Base-by-base conservation (phyloP, 73 alveolate genomes). In the Paramecium biaurelia region DNA sequence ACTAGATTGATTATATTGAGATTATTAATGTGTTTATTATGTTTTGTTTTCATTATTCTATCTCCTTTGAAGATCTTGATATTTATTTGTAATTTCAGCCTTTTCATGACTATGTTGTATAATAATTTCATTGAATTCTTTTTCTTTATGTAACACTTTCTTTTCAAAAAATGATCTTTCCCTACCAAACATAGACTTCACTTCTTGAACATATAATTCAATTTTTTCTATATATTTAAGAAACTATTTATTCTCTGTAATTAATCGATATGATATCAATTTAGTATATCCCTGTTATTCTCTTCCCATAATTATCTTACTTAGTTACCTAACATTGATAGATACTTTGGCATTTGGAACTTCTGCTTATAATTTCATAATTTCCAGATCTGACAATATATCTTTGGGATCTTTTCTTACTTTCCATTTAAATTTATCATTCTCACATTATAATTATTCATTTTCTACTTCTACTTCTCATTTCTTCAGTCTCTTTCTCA, bases 401-500 rank as follows among this genome's bases (percentile, higher is more conserved):
- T 76, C 90, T 43, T 79, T 79, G 2, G 90, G 90, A 21, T 79
- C 76, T 24, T 79, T 79, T 42, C 90, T 79, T 5, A 79, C 72
- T 10, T 42, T 79, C 90, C 90, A 79, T 43, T 79, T 79, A 2
- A 79, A n/a, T 45, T 79, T 79, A 79, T 79, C 90, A 79, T 79
- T 79, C 7, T 79, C 90, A 43, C 49, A 30, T 42, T 79, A 23
- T 41, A 79, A 47, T n/a, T 79, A 34, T 5, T 79, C 90, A 41
- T 42, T 42, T 79, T 43, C 90, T 30, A 79, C 90, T 47, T 79
- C 90, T n/a, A n/a, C n/a, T n/a, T 9, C 45, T 79, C 1, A 79
- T 28, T 32, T 32, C 43, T 76, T 79, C 21, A 79, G 28, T 34
- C 90, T 79, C 56, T 79, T 79, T 21, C 90, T 37, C 72, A 79